Evolutionary conservation across 2,329 filamentous ascomycete genomes (phyloP), one percentile per base, ranked within the genome.

Genomic region (Raffaelea albimanens): DNA sequence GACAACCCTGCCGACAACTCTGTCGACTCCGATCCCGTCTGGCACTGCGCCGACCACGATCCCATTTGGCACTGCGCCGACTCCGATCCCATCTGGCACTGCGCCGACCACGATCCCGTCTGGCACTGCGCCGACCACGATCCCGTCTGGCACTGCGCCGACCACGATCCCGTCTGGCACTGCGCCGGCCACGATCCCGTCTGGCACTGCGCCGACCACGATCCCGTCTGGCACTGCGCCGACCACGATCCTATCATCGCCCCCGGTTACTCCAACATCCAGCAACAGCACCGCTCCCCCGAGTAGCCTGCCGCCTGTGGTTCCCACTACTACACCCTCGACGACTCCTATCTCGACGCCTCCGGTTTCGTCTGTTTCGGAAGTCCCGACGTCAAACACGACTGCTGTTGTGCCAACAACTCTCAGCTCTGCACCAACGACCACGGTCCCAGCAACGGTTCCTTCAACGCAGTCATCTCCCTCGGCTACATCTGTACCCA

Each of bases 401-500:
- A 29, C 13, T 13, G 13, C 13, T 29, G 25, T 29, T 29, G 25
- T 29, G 7, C 25, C 25, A 7, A 29, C 55, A 42, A 64, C 25
- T n/a, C n/a, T n/a, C n/a, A n/a, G 49, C 53, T 56, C 61, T 46
- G 53, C 57, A 23, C 36, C 45, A 9, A 20, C 45, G 23, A 44
- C 45, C 18, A 3, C 40, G 4, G 41, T 43, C 16, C 7, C 25
- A 29, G 13, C 25, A 29, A 13, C 25, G 13, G 25, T 29, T 7
- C 13, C 25, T 29, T 7, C 7, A 29, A 29, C 25, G 25, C 7
- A 7, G 25, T 13, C 25, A 13, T 7, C 25, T 29, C 36, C 41
- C 5, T 8, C n/a, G 34, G 34, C n/a, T 8, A 8, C 34, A 16
- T 38, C 34, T n/a, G n/a, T n/a, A n/a, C n/a, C n/a, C n/a, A n/a